Conservation (phyloP, 1,139 yeast species). For the Yamadazyma triangularis region DNA sequence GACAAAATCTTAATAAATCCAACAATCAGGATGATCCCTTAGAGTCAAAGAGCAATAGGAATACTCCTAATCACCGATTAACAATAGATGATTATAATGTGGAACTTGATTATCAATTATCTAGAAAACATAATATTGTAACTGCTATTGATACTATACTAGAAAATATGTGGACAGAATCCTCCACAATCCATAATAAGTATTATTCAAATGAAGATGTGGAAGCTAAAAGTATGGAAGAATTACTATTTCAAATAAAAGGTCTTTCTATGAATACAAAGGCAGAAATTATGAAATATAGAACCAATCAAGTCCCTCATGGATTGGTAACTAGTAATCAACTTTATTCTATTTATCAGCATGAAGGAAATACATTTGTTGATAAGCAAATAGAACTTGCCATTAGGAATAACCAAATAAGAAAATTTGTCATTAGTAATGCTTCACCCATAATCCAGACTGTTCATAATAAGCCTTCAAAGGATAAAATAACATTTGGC, state of each 20-base stretch:
- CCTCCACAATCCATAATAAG: conserved; percentile 21
- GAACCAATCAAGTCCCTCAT: conserved; percentile 27
- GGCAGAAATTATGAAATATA: conserved; percentile 35
- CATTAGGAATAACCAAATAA: conserved; percentile 28
- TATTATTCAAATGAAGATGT: conserved; percentile 15
- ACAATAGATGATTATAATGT: conserved; percentile 31
- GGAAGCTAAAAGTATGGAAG: conserved; percentile 17
- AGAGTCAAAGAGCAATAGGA: too few species aligned
- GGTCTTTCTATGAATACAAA: conserved; percentile 32
- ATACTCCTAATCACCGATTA: too few species aligned
- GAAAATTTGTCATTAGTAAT: conserved; percentile 40
- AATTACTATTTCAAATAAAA: conserved; percentile 27
- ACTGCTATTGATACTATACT: conserved; percentile 32
- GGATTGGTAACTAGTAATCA: conserved; percentile 38
- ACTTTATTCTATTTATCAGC: conserved; percentile 36
- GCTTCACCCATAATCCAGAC: conserved; percentile 45
- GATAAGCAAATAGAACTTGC: conserved; percentile 35
- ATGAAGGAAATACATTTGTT: conserved; percentile 41
- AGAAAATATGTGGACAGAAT: conserved; percentile 38
- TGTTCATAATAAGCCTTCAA: conserved; percentile 26
- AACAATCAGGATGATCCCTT: too few species aligned
- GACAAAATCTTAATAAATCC: conserved; percentile 13
- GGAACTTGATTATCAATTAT: conserved; percentile 37
- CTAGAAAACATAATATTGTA: conserved; percentile 25
- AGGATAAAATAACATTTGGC: conserved; percentile 40